Evolutionary conservation across 1,139 yeast species (phyloP).

Genomic region (Hemisphaericaspora xylofermentans): DNA sequence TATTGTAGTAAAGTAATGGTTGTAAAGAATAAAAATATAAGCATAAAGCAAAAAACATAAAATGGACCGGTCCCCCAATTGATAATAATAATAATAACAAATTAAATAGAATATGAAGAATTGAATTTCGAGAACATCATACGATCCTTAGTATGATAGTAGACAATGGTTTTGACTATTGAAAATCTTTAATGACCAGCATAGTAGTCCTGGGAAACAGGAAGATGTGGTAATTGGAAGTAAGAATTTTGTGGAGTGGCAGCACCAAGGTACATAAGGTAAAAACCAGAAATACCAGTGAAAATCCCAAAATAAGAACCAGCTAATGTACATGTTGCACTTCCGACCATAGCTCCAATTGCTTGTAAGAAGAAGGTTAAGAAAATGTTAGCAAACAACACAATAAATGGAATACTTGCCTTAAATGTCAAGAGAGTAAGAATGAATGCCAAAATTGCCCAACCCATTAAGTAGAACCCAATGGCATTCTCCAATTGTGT

Average conservation of each 20-base stretch:
- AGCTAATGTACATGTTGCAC: constrained; percentile 43
- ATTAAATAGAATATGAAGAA: constrained; percentile 1
- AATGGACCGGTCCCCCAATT: constrained; percentile 2
- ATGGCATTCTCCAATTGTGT: constrained; percentile 28
- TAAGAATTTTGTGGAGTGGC: constrained; percentile 64
- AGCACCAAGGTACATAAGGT: constrained; percentile 67
- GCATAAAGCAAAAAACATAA: background rate
- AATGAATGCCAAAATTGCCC: constrained; percentile 42
- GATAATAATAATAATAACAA: background rate
- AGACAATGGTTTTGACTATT: background rate
- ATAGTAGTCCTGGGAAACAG: background rate
- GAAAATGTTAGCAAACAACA: constrained; percentile 30
- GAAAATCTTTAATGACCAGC: constrained; percentile 1
- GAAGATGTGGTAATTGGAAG: constrained; percentile 20
- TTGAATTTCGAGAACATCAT: background rate
- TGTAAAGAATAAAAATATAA: background rate
- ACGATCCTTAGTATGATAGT: no score
- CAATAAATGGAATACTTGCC: constrained; percentile 34
- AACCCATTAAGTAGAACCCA: constrained; percentile 37
- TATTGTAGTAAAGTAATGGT: constrained; percentile 5
- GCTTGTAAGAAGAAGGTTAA: constrained; percentile 38
- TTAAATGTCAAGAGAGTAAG: constrained; percentile 35
- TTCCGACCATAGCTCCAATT: constrained; percentile 33
- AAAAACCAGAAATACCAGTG: constrained; percentile 31
- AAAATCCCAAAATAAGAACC: constrained; percentile 73